Conservation (phyloP, 179 eudicot species). For the Sideroxylon spinosum region DNA sequence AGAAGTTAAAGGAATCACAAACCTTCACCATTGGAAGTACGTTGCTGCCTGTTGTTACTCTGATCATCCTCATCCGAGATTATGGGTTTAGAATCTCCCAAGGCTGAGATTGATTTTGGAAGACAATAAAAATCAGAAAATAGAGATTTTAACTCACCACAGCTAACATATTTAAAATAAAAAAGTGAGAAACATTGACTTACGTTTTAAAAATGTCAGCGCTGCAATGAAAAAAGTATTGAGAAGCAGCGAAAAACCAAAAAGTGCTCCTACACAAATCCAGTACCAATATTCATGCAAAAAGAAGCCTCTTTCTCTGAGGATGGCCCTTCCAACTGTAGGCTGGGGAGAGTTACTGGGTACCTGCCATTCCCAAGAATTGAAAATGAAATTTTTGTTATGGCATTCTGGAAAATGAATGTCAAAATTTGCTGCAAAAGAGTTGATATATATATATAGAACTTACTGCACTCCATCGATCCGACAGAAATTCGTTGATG, state of each 20-base stretch:
- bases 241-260: slow-evolving; percentile 50
- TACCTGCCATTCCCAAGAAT: slow-evolving; percentile 13
- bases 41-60: slow-evolving; percentile 10
- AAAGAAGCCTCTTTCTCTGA: slow-evolving; percentile 35
- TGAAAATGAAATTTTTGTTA: background rate
- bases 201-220: slow-evolving; percentile 49
- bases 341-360: slow-evolving; percentile 18
- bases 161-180: background rate
- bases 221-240: slow-evolving; percentile 46
- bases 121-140: background rate
- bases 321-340: slow-evolving; percentile 44
- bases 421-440: too few species aligned
- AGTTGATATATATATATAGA: background rate
- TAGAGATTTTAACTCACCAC: background rate
- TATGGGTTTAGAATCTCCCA: slow-evolving; percentile 37
- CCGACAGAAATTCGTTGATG: slow-evolving; percentile 46
- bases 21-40: slow-evolving; percentile 13
- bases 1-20: slow-evolving; percentile 4
- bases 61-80: slow-evolving; percentile 29
- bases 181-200: slow-evolving; percentile 15
- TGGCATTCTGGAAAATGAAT: too few species aligned
- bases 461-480: slow-evolving; percentile 49
- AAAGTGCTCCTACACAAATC: slow-evolving; percentile 48
- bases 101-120: slow-evolving; percentile 31
- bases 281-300: slow-evolving; percentile 44